phyloP scores from a whole-genome alignment of 116 monocot species.

The Posidonia oceanica region DNA sequence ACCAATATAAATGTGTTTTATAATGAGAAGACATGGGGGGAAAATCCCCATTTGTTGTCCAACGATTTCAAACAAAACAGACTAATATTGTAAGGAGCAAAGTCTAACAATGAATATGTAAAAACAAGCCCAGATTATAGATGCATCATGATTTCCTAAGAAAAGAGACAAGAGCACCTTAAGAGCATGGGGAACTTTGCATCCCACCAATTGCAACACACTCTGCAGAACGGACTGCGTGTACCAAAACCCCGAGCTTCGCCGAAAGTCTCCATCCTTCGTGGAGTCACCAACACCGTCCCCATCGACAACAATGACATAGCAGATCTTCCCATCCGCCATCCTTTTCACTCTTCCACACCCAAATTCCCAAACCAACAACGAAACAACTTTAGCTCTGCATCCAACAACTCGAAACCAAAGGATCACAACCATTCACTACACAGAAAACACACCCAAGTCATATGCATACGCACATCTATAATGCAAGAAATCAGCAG shows the following conservation, averaged over 20 bases:
- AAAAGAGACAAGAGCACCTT: constrained; percentile 6
- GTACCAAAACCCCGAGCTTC: constrained; percentile 2
- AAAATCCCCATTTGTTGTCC: too few relatives aligned
- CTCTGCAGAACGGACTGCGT: constrained; percentile 11
- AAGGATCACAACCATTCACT: too few relatives aligned
- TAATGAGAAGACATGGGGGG: too few relatives aligned
- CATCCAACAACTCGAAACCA: too few relatives aligned
- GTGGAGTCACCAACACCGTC: neutral
- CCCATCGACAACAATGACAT: constrained; percentile 6
- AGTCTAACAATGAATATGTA: neutral
- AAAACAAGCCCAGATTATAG: too few relatives aligned
- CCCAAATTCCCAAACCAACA: neutral
- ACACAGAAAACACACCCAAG: too few relatives aligned
- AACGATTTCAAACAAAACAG: too few relatives aligned
- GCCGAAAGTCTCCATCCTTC: too few relatives aligned
- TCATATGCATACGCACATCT: too few relatives aligned
- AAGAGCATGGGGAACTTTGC: constrained; percentile 13
- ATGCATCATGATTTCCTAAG: neutral
- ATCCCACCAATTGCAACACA: constrained; percentile 13
- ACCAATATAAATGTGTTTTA: too few relatives aligned
- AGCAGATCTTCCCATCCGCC: constrained; percentile 6
- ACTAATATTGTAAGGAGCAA: neutral
- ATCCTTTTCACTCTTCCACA: neutral
- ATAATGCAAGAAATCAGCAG: too few relatives aligned
- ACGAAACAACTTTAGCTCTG: neutral